Conservation (phyloP, 1,139 yeast species). For the Trichomonascaceae sp. region DNA sequence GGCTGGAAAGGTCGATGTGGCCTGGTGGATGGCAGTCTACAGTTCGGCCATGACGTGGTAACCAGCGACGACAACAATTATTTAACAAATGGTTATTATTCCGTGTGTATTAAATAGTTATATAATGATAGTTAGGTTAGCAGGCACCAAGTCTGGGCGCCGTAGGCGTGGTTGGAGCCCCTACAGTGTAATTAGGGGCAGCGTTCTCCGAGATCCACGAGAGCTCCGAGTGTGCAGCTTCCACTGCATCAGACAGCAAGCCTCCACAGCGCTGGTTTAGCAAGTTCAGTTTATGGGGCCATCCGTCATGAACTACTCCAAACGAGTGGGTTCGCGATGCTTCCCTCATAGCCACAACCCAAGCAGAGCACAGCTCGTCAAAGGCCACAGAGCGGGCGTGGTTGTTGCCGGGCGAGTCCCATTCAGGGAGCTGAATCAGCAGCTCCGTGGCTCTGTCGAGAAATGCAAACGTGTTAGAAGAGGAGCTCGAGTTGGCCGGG, state of each 20-base stretch:
- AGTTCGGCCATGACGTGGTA: neutral
- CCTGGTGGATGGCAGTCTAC: constrained; percentile 13
- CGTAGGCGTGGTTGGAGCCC: too few species aligned
- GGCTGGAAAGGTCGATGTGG: constrained; percentile 10
- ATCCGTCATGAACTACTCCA: constrained; percentile 36
- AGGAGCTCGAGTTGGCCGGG: constrained; percentile 56
- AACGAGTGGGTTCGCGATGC: constrained; percentile 27
- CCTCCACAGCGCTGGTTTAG: constrained; percentile 48
- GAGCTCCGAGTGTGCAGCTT: constrained; percentile 14
- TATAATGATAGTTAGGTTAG: too few species aligned
- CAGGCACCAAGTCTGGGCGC: too few species aligned
- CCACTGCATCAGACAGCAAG: constrained; percentile 14
- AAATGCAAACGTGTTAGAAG: constrained; percentile 47
- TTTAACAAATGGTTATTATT: too few species aligned
- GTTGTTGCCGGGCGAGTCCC: constrained; percentile 58
- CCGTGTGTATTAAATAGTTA: too few species aligned
- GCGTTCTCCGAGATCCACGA: constrained; percentile 13
- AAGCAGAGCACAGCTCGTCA: constrained; percentile 68
- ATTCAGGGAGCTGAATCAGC: constrained; percentile 58
- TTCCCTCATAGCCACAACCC: constrained; percentile 50
- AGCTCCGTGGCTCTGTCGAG: constrained; percentile 54
- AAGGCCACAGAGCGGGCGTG: constrained; percentile 61
- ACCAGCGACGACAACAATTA: neutral
- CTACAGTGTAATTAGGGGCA: too few species aligned
- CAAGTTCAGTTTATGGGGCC: constrained; percentile 41